Evolutionary conservation across 495 filamentous ascomycete genomes (phyloP).

Genomic region (Ramalina intermedia): DNA sequence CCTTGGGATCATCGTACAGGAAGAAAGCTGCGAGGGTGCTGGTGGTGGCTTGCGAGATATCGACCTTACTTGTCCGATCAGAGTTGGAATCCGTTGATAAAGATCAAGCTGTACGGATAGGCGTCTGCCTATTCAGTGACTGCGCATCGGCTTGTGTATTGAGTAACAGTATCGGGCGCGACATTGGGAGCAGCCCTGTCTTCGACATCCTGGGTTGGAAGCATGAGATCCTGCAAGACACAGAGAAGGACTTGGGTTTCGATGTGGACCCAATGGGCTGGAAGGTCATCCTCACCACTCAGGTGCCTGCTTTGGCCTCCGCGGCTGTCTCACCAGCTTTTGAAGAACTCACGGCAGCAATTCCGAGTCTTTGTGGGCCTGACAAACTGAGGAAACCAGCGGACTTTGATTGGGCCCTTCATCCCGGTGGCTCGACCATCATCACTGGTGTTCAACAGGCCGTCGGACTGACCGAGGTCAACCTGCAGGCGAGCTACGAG

Average conservation of each 20-base stretch:
- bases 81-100: conserved; percentile 42
- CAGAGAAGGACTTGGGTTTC: conserved; percentile 42
- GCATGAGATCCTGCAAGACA: conserved; percentile 37
- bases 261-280: conserved; percentile 41
- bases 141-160: conserved; percentile 45
- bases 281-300: conserved; percentile 45
- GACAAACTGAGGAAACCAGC: conserved; percentile 21
- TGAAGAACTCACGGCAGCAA: conserved; percentile 25
- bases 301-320: conserved; percentile 38
- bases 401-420: conserved; percentile 56
- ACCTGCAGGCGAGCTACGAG: conserved; percentile 46
- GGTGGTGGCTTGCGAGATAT: conserved; percentile 46
- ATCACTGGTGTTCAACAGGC: conserved; percentile 42
- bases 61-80: conserved; percentile 40
- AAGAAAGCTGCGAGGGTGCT: conserved; percentile 39
- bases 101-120: conserved; percentile 40
- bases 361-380: conserved; percentile 26
- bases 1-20: conserved; percentile 37
- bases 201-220: conserved; percentile 48
- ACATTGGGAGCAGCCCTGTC: conserved; percentile 21
- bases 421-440: conserved; percentile 51
- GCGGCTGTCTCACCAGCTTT: conserved; percentile 35
- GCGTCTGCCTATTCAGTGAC: conserved; percentile 46
- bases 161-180: conserved; percentile 32
- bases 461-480: conserved; percentile 38